Percentiles rank a stretch among this genome's conserved stretches.
phyloP scores from a whole-genome alignment of 805 yeast species.

The Danielozyma ontarioensis region DNA sequence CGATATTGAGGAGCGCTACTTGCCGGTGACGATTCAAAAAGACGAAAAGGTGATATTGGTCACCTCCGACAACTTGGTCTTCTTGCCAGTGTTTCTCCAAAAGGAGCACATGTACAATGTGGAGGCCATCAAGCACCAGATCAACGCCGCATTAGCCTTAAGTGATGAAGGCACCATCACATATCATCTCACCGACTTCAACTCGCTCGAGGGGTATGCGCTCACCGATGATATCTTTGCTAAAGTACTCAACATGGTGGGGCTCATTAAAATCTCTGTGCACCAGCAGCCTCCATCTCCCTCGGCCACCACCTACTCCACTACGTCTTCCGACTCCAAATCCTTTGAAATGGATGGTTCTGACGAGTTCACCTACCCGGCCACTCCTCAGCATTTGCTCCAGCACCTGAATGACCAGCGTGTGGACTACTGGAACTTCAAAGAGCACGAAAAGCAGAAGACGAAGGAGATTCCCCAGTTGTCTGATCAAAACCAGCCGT shows the following conservation, averaged over 20 bases:
- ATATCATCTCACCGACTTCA: conserved; percentile 66
- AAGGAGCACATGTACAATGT: conserved; percentile 11
- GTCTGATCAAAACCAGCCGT: not conserved
- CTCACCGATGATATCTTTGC: conserved; percentile 46
- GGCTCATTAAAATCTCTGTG: conserved; percentile 30
- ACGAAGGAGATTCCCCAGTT: not conserved
- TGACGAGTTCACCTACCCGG: conserved; percentile 44
- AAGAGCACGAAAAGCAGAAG: conserved; percentile 23
- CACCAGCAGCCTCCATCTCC: conserved; percentile 30
- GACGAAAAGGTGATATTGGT: conserved; percentile 40
- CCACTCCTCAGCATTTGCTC: conserved; percentile 65
- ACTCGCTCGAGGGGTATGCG: conserved; percentile 51
- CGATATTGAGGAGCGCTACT: not conserved
- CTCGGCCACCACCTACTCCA: conserved; percentile 32
- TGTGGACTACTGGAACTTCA: conserved; percentile 55
- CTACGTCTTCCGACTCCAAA: conserved; percentile 50
- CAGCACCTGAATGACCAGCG: conserved; percentile 36
- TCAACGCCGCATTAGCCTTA: conserved; percentile 34
- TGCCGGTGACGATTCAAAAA: not conserved
- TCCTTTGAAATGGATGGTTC: conserved; percentile 44
- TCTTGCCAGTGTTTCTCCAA: conserved; percentile 41
- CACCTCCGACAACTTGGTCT: conserved; percentile 59
- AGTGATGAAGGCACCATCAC: conserved; percentile 27
- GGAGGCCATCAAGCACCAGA: conserved; percentile 30
- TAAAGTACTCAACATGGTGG: conserved; percentile 24